Evolutionary conservation across 2,329 filamentous ascomycete species (phyloP), one percentile per base, ranked within the genome.

Genomic region (Penicillium fuscoglaucum): DNA sequence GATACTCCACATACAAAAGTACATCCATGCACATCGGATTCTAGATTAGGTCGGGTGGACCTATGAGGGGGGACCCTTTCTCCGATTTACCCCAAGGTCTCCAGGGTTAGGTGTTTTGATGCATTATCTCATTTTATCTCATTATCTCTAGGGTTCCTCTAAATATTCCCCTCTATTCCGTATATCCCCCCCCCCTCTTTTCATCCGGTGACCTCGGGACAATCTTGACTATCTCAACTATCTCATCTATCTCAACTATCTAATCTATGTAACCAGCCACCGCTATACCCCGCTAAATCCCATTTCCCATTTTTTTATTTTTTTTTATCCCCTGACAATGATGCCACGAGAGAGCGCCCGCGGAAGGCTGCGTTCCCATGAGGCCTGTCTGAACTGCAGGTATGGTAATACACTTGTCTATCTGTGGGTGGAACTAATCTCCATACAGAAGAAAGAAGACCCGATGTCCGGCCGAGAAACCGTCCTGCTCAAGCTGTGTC

Each of bases 391-490:
- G 51, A 80, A 79, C 60, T 82, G 80, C 78, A 73, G 79, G 80
- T 82, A 50, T 58, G 74, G 29, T 54, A 28, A 35, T 26, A 7
- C 10, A n/a, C n/a, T 19, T 28, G 4, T 19, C 15, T 33, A 13
- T 13, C 17, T 39, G 17, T 13, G 3, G 19, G 13, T 31, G n/a
- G 10, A 37, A 44, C 58, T 68, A 44, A 69, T 57, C 39, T 50
- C 44, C 46, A 19, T 31, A 49, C 54, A 78, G 80, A 66, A 70
- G 79, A 53, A 82, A 83, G 64, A 83, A 83, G 66, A 82, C 78
- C 2, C 76, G 81, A 35, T 83, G 81, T 64, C 81, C 81, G 0
- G 81, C 79, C 7, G 81, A 83, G 66, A 81, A 78, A 63, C 81
- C 81, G 6, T 74, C 78, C 1, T 83, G 81, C 58, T 83, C 81